These are phyloP conservation scores for Cordyceps fumosorosea DNA, from an alignment of 2,329 filamentous ascomycete species.

Conservation along the genomic window DNA sequence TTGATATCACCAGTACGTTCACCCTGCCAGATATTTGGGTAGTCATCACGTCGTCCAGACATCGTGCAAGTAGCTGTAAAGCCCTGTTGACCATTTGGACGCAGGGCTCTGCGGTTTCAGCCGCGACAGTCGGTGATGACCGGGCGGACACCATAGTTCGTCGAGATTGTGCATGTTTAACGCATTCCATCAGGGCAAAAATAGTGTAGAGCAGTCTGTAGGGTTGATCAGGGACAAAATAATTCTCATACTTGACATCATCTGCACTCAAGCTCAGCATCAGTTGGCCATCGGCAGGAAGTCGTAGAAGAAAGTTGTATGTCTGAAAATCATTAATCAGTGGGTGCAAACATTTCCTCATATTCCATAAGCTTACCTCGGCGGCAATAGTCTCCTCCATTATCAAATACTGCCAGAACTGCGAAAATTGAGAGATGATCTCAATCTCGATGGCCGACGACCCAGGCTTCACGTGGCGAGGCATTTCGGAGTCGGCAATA, in stretches of 20 bases:
- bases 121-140: not conserved
- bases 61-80: not conserved
- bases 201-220: slow-evolving; percentile 70
- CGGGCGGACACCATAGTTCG: not conserved
- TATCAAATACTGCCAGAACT: slow-evolving; percentile 74
- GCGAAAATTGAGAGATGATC: slow-evolving; percentile 73
- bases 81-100: not conserved
- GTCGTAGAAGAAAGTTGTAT: slow-evolving; percentile 61
- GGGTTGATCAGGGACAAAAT: slow-evolving; percentile 63
- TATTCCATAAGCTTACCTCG: slow-evolving; percentile 43
- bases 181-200: slow-evolving; percentile 57
- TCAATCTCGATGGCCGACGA: slow-evolving; percentile 65
- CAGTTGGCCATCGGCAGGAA: slow-evolving; percentile 61
- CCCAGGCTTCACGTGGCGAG: slow-evolving; percentile 41
- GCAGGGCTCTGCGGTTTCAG: not conserved
- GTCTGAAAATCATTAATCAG: slow-evolving; percentile 38
- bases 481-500: slow-evolving; percentile 36
- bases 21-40: not conserved
- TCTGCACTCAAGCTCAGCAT: slow-evolving; percentile 51
- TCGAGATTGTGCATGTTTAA: slow-evolving; percentile 31
- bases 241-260: slow-evolving; percentile 45
- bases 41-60: slow-evolving; percentile 2
- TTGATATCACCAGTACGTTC: not conserved
- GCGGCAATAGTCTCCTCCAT: slow-evolving; percentile 63
- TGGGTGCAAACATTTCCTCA: slow-evolving; percentile 15